Conservation (phyloP, 495 filamentous ascomycete genomes). For the Neurospora sp. region DNA sequence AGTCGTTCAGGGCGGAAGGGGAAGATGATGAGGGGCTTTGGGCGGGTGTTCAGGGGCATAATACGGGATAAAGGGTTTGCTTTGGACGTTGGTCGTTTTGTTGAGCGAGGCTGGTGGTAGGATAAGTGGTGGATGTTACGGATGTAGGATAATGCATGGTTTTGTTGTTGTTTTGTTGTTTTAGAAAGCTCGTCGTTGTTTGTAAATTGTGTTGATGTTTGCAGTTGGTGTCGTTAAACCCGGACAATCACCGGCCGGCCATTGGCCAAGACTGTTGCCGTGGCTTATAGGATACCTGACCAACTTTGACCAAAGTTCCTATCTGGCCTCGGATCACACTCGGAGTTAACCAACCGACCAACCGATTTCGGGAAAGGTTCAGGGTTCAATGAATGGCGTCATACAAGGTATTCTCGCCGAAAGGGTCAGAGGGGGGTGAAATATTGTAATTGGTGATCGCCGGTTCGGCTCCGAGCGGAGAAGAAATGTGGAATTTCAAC, state of each 20-base stretch:
- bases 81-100: background rate
- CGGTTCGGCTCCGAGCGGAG: background rate
- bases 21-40: background rate
- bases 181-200: background rate
- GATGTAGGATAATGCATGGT: background rate
- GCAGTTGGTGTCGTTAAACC: background rate
- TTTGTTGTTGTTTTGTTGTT: background rate
- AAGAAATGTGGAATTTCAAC: background rate
- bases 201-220: background rate
- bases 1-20: background rate
- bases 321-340: no score
- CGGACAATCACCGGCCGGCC: background rate
- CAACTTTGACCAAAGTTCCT: background rate
- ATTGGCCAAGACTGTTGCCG: background rate
- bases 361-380: background rate
- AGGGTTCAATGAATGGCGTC: background rate
- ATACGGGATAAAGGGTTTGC: background rate
- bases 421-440: background rate
- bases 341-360: background rate
- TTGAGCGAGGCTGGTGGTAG: background rate
- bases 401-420: background rate
- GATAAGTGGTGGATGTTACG: background rate
- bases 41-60: background rate
- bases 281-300: background rate
- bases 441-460: background rate